Conservation (phyloP, 306 rosid genomes). For the Biancaea sappan region DNA sequence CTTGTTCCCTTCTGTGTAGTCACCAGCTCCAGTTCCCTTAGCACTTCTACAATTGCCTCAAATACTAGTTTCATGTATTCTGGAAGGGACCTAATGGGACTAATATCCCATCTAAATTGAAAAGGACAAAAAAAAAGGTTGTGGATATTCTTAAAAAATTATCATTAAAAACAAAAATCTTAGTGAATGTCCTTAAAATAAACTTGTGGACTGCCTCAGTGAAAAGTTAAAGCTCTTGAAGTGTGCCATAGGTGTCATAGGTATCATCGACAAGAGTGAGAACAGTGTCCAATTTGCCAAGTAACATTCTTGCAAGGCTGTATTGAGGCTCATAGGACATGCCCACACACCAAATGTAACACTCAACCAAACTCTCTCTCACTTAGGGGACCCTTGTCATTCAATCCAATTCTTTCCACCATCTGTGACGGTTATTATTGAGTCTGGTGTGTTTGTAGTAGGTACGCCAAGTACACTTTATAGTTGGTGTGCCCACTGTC, state of each 20-base stretch:
- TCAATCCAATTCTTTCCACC: slow-evolving; percentile 40
- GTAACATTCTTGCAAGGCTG: slow-evolving; percentile 11
- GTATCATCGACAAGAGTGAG: slow-evolving; percentile 31
- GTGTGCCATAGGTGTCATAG: slow-evolving; percentile 37
- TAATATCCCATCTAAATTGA: slow-evolving; percentile 39
- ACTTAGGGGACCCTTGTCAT: slow-evolving; percentile 11
- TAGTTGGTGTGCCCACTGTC: too few relatives aligned
- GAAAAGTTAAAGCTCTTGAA: slow-evolving; percentile 41
- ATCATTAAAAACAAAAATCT: too few relatives aligned
- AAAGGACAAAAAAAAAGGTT: too few relatives aligned
- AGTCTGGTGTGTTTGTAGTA: too few relatives aligned
- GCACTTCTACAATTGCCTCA: not conserved
- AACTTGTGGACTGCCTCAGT: slow-evolving; percentile 37
- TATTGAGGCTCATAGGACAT: slow-evolving; percentile 29
- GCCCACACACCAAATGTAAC: slow-evolving; percentile 31
- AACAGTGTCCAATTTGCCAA: slow-evolving; percentile 17
- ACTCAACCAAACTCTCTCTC: slow-evolving; percentile 38
- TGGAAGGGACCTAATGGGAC: slow-evolving; percentile 4
- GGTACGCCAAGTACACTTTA: too few relatives aligned
- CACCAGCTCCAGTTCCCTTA: not conserved
- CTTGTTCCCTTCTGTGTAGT: not conserved
- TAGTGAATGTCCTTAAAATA: too few relatives aligned
- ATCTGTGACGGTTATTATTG: too few relatives aligned
- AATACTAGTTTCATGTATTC: slow-evolving; percentile 21
- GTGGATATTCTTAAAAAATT: too few relatives aligned